Percentiles rank a stretch among this genome's conserved stretches.
Conservation (phyloP, 2,329 filamentous ascomycete species). For the Pezicula radicicola region DNA sequence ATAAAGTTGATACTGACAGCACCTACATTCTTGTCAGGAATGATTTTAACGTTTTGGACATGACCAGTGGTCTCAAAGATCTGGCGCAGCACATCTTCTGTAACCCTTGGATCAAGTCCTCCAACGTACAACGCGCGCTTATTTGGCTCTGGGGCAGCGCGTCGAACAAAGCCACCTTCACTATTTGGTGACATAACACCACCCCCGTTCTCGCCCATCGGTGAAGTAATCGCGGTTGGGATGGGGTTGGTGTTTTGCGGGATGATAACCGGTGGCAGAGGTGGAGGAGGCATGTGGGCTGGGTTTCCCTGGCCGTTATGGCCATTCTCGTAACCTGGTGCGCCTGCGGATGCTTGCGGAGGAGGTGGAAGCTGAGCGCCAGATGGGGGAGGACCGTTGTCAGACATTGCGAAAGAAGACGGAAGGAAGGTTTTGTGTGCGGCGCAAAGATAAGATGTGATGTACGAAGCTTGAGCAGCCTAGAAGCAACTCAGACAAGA, state of each 20-base stretch:
- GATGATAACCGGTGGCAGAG: conserved; percentile 80
- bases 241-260: conserved; percentile 96
- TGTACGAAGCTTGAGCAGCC: neutral
- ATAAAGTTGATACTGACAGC: conserved; percentile 33
- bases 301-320: conserved; percentile 70
- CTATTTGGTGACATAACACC: conserved; percentile 82
- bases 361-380: conserved; percentile 67
- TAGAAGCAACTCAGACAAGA: conserved; percentile 9
- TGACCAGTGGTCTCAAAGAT: conserved; percentile 99
- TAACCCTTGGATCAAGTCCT: conserved; percentile 90
- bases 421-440: conserved; percentile 16
- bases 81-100: conserved; percentile 92
- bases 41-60: conserved; percentile 98
- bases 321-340: conserved; percentile 73
- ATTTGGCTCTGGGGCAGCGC: conserved; percentile 95
- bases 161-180: conserved; percentile 76
- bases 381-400: conserved; percentile 62
- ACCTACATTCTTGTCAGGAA: conserved; percentile 98
- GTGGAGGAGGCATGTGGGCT: conserved; percentile 83
- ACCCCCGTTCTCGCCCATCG: conserved; percentile 60
- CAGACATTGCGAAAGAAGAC: conserved; percentile 63
- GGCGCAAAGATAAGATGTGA: conserved; percentile 12
- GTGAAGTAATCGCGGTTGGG: conserved; percentile 86
- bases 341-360: conserved; percentile 64
- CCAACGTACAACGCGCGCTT: conserved; percentile 97